Evolutionary conservation across 441 rosid species (phyloP).

Genomic region (Kokia cookei): DNA sequence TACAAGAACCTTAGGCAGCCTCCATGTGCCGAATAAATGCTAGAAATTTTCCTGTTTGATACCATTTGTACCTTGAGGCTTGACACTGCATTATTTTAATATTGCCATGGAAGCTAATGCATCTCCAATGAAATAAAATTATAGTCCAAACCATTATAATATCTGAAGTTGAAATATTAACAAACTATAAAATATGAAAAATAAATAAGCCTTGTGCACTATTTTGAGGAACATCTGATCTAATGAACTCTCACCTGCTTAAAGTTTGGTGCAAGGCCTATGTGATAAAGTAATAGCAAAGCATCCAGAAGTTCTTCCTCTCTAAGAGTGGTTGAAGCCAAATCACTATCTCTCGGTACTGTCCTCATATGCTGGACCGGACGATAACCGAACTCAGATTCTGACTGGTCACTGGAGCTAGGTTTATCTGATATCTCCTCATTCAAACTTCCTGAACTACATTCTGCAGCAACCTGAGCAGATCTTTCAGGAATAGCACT

Average conservation of each 20-base stretch:
- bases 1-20: not conserved
- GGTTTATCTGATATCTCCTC: slow-evolving; percentile 95
- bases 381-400: slow-evolving; percentile 76
- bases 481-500: slow-evolving; percentile 76
- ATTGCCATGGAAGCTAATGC: not conserved
- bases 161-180: not conserved
- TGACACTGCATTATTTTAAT: not conserved
- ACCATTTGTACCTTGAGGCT: not conserved
- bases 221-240: not conserved
- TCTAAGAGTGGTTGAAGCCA: slow-evolving; percentile 62
- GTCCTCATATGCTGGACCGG: slow-evolving; percentile 52
- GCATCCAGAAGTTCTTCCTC: slow-evolving; percentile 96
- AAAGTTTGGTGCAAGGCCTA: slow-evolving; percentile 91
- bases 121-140: not conserved
- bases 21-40: not conserved
- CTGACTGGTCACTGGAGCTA: slow-evolving; percentile 86
- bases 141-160: not conserved
- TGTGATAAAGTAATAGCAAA: slow-evolving; percentile 71
- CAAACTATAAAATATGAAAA: not conserved
- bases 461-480: slow-evolving; percentile 81
- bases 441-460: slow-evolving; percentile 70
- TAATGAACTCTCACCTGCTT: slow-evolving; percentile 60
- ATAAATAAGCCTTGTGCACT: not conserved
- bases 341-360: slow-evolving; percentile 48
- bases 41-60: not conserved